These are phyloP conservation scores for Daucus carota DNA, from an alignment of 129 eudicot species.

Conservation along the genomic window DNA sequence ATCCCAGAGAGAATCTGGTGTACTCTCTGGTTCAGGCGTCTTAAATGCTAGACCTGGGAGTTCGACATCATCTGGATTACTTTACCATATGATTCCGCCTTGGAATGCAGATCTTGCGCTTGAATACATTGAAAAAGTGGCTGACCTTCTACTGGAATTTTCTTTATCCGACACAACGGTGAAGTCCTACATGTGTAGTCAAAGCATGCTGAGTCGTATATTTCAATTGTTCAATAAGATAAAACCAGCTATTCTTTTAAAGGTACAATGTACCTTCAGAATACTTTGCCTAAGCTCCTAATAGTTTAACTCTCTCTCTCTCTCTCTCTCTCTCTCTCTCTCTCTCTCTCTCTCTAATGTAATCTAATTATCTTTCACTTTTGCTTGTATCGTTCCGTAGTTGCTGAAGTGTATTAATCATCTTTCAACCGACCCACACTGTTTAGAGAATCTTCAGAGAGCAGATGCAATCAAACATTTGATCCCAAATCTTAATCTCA, in stretches of 20 bases:
- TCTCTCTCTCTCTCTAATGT: neutral
- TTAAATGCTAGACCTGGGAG: constrained; percentile 92
- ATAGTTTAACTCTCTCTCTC: neutral
- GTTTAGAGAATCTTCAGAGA: constrained; percentile 86
- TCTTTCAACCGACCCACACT: constrained; percentile 93
- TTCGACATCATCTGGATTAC: constrained; percentile 89
- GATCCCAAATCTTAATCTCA: constrained; percentile 92
- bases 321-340: neutral
- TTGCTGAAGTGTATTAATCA: constrained; percentile 80
- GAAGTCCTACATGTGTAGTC: constrained; percentile 87
- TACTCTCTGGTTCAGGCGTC: constrained; percentile 92
- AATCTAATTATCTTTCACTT: constrained; percentile 1
- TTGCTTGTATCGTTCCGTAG: constrained; percentile 20
- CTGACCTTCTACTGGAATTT: constrained; percentile 90
- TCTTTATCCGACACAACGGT: constrained; percentile 87
- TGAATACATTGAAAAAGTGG: constrained; percentile 83
- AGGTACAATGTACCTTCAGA: constrained; percentile 30
- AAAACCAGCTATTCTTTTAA: constrained; percentile 81
- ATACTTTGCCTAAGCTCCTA: neutral
- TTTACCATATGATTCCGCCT: constrained; percentile 72
- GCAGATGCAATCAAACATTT: constrained; percentile 92
- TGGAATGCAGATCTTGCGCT: constrained; percentile 85
- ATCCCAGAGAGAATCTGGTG: constrained; percentile 86
- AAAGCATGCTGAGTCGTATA: constrained; percentile 84
- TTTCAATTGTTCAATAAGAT: constrained; percentile 92